A percentile compares a stretch with the other conserved stretches of the same genome.
Evolutionary conservation across 176 grass and related monocot genomes (phyloP).

Genomic region (Triticum urartu): DNA sequence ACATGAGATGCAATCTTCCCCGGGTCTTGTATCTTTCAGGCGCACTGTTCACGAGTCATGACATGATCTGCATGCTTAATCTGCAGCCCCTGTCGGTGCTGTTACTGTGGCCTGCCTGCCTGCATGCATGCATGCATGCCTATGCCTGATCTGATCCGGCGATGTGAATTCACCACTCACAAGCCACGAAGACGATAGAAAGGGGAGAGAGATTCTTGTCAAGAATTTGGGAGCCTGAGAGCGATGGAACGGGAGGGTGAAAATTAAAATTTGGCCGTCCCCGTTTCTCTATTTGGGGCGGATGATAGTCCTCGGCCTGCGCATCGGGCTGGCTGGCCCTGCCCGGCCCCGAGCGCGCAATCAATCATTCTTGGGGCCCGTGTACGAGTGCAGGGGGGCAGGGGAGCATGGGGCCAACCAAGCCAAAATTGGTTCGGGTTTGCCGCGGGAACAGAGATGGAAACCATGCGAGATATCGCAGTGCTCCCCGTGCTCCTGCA

Average conservation of each 20-base stretch:
- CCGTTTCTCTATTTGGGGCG: background rate
- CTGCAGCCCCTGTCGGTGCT: constrained; percentile 28
- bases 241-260: constrained; percentile 11
- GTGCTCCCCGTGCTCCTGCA: background rate
- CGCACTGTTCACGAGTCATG: constrained; percentile 42
- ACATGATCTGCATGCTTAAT: constrained; percentile 39
- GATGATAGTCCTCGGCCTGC: background rate
- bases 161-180: background rate
- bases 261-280: background rate
- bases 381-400: constrained; percentile 52
- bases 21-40: constrained; percentile 37
- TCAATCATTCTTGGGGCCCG: constrained; percentile 21
- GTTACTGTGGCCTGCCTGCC: background rate
- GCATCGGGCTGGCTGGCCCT: background rate
- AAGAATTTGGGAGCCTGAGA: background rate
- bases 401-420: constrained; percentile 35
- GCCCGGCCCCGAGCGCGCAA: background rate
- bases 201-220: background rate
- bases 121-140: background rate
- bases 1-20: background rate
- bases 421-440: background rate
- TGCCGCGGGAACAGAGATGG: background rate
- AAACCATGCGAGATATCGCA: background rate
- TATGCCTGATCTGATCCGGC: constrained; percentile 7
- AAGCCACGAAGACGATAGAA: background rate